Base-by-base conservation (phyloP, 768 basidiomycete genomes). In the Boletus sensibilis region DNA sequence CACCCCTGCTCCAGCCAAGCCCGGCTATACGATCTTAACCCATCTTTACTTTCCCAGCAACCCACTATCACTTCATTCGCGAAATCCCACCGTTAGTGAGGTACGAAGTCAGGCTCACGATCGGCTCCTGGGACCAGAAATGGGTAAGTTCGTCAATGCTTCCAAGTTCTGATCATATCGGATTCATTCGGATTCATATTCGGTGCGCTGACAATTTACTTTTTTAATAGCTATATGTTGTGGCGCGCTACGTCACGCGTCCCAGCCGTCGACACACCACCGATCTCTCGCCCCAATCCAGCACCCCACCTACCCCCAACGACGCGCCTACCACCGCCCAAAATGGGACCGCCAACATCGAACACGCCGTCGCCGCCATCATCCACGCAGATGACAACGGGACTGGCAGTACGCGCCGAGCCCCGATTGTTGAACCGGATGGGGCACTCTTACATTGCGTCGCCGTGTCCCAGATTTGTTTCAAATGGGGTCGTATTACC, bases 71-170 rank as follows among this genome's bases (percentile, higher is more conserved):
- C 59, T 91, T 87, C 68, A 71, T 89, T 42, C 80, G 80, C 16
- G 90, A 92, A 70, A 88, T 92, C 23, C 80, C 86, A 1, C 82
- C 86, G 50, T 70, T 88, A 8, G 64, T 78, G 10, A 68, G 71
- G 1, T 91, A 87, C 59, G 86, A 91, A 70, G 76, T 90, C 11
- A 75, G 84, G 39, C 64, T 81, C 12, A 75, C 68, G 23, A 70
- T 89, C 3, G 84, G 74, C 12, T 73, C 79, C 6, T 92, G 90
- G 90, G 88, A 90, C 50, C 72, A 84, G 34, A 92, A 92, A 81
- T 91, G 89, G 89, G 88, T 87, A 62, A 44, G 82, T 71, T 18
- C 7, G 38, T 14, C 16, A 6, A 42, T 12, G 20, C 29, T 49
- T 44, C 20, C 29, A 5, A 33, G 12, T 49, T 25, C 6, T 21